Evolutionary conservation across 2,329 filamentous ascomycete genomes (phyloP), one percentile per base, ranked within the genome.

Genomic region (Diaporthe sp.): DNA sequence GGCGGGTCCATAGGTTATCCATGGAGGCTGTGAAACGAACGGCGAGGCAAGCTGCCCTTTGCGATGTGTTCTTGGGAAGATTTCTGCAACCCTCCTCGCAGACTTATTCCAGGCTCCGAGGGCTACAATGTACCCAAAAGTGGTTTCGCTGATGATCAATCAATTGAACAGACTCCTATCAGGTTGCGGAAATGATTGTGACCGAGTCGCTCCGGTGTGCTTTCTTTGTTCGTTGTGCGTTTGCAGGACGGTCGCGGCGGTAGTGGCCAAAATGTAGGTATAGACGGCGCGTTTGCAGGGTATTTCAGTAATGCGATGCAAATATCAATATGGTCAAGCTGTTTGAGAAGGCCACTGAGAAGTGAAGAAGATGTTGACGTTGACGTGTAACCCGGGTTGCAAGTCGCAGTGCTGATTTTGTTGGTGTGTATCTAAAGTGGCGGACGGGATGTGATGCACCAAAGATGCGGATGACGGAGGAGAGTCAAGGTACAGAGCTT

Each of bases 1-100:
- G 93, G 86, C 94, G 93, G 86, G 91, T 93, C 94, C 94, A 96
- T 88, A 92, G 86, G 83, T 89, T 90, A 85, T 91, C 90, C 90
- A 92, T 92, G 83, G 84, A 86, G 85, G 83, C 71, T 75, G 62
- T 53, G 61, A 58, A 77, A 75, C 60, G 76, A 77, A 65, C 60
- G 72, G 72, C 77, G 58, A 76, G 76, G 75, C 71, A 58, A 72
- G 65, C 31, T 74, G 74, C 75, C 76, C 76, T 70, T 57, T 46
- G 37, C 49, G 51, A 34, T 57, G 42, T 70, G 70, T 39, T 15
- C 37, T 72, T 25, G 71, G 44, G 28, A 13, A 28, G 39, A 46
- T 28, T 76, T 49, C 44, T 53, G 55, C 51, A n/a, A 68, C 25
- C 49, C 65, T 71, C 55, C 75, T 73, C 75, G 61, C 71, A 57